phyloP scores from a whole-genome alignment of 257 asterid genomes.

The Solanum pinnatisectum region DNA sequence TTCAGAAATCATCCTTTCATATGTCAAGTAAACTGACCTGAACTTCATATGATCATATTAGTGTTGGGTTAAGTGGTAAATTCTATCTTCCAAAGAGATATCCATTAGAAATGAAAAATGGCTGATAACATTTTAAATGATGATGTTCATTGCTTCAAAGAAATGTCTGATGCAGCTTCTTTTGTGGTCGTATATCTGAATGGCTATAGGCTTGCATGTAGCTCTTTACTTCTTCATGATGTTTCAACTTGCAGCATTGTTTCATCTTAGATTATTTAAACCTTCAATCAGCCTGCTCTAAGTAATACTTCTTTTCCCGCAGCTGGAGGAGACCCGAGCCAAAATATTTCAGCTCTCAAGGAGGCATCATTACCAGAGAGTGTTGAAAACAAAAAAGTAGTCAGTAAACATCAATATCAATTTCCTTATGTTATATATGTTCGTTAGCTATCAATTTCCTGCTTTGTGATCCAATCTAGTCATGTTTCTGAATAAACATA shows the following conservation, averaged over 20 bases:
- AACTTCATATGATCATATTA: not conserved
- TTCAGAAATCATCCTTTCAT: not conserved
- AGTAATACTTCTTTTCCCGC: not conserved
- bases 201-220: not conserved
- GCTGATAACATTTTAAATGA: not conserved
- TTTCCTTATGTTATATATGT: not conserved
- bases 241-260: not conserved
- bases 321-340: not conserved
- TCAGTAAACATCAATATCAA: not conserved
- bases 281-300: not conserved
- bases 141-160: not conserved
- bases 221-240: not conserved
- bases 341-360: not conserved
- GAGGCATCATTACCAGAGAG: not conserved
- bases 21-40: not conserved
- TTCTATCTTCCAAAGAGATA: not conserved
- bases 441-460: not conserved
- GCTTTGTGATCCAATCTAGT: not conserved
- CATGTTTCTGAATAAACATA: not conserved
- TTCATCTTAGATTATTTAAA: not conserved
- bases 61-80: not conserved
- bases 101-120: not conserved
- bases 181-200: not conserved
- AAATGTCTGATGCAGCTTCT: not conserved
- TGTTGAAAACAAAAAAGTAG: constrained; percentile 2